phyloP scores from a whole-genome alignment of 1,139 yeast species.

The Protomyces lactucae-debilis region DNA sequence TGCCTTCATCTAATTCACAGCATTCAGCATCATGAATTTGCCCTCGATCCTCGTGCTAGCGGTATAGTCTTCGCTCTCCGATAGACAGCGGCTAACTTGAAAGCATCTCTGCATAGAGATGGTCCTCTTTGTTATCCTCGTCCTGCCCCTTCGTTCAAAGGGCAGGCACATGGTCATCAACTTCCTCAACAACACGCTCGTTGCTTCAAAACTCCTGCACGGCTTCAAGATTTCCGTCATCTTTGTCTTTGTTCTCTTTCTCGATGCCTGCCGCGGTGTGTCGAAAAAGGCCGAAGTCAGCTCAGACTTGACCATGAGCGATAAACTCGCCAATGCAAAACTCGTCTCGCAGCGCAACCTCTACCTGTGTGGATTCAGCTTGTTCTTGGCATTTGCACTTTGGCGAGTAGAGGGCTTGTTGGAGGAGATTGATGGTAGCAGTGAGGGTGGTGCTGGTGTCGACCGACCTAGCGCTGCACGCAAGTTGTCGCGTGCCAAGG shows the following conservation, averaged over 20 bases:
- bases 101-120: not conserved
- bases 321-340: constrained; percentile 14
- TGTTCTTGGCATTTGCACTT: constrained; percentile 15
- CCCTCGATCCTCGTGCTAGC: constrained; percentile 14
- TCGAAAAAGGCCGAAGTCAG: constrained; percentile 16
- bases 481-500: not conserved
- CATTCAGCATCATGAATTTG: constrained; percentile 8
- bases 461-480: not conserved
- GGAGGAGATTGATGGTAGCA: not conserved
- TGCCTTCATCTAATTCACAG: not conserved
- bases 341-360: constrained; percentile 20
- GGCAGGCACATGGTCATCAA: constrained; percentile 12
- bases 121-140: constrained; percentile 11
- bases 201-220: constrained; percentile 17
- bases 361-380: constrained; percentile 20
- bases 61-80: not conserved
- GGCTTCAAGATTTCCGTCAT: constrained; percentile 23
- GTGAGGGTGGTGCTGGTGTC: not conserved
- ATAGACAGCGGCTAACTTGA: not conserved
- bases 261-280: constrained; percentile 19
- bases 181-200: constrained; percentile 18
- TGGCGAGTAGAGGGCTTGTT: not conserved
- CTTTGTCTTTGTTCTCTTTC: constrained; percentile 16
- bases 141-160: constrained; percentile 17
- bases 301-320: constrained; percentile 18